phyloP scores from a whole-genome alignment of 495 filamentous ascomycete species.

The Tuber umbilicatum region DNA sequence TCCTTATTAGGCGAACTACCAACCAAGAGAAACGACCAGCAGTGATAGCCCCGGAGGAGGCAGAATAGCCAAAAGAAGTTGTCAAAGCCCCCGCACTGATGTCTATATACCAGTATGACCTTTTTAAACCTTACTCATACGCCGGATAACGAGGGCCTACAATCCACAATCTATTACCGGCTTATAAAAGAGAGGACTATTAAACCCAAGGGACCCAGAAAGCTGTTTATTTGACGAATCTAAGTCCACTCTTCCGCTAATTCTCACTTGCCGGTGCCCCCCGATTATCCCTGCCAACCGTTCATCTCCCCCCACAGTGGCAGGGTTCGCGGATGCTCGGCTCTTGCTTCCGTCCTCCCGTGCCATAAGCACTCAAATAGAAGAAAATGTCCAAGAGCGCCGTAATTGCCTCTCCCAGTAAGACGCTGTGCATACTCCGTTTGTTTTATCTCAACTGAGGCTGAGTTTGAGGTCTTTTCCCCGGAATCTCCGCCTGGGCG shows the following conservation, averaged over 20 bases:
- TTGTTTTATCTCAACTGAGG: too few relatives aligned
- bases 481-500: too few relatives aligned
- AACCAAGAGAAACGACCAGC: too few relatives aligned
- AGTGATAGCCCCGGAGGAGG: not conserved
- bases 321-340: not conserved
- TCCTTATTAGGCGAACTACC: too few relatives aligned
- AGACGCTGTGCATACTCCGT: too few relatives aligned
- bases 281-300: not conserved
- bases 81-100: too few relatives aligned
- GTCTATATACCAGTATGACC: too few relatives aligned
- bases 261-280: too few relatives aligned
- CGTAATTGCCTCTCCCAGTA: too few relatives aligned
- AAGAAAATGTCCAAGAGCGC: too few relatives aligned
- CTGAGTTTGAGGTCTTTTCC: too few relatives aligned
- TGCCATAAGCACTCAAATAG: too few relatives aligned
- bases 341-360: not conserved
- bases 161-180: not conserved
- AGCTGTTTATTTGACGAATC: not conserved
- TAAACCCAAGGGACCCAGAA: not conserved
- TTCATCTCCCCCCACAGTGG: not conserved
- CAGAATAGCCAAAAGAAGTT: not conserved
- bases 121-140: not conserved
- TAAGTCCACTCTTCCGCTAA: not conserved
- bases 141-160: not conserved
- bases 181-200: not conserved